Percentiles rank a stretch among this genome's conserved stretches.
Evolutionary conservation across 768 basidiomycete species (phyloP).

Genomic region (Lentinula detonsa): DNA sequence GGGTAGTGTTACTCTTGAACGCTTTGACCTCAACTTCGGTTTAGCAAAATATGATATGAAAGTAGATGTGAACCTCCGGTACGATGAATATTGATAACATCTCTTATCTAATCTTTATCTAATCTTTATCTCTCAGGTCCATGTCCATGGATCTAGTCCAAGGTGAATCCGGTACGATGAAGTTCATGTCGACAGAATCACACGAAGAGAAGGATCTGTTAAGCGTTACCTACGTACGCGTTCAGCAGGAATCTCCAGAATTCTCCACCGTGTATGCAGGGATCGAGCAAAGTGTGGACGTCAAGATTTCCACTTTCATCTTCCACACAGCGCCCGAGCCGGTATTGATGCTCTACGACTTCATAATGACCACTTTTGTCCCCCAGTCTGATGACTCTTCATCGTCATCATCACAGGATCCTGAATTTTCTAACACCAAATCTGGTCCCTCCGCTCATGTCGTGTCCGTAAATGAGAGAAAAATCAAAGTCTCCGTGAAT

Average conservation of each 20-base stretch:
- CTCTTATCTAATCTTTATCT: conserved; percentile 7
- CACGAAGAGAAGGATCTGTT: conserved; percentile 61
- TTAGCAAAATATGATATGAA: conserved; percentile 82
- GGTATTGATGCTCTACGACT: conserved; percentile 87
- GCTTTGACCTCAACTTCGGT: conserved; percentile 70
- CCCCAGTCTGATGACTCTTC: conserved; percentile 27
- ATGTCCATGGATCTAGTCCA: conserved; percentile 73
- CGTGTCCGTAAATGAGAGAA: conserved; percentile 28
- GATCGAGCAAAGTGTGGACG: conserved; percentile 83
- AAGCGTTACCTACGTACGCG: conserved; percentile 69
- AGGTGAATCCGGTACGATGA: conserved; percentile 40
- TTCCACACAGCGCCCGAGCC: conserved; percentile 88
- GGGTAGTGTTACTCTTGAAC: conserved; percentile 73
- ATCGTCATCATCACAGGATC: not conserved
- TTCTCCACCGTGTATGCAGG: conserved; percentile 74
- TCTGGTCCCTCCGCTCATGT: conserved; percentile 9
- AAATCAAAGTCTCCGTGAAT: conserved; percentile 78
- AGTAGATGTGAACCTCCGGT: conserved; percentile 80
- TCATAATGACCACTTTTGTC: conserved; percentile 96
- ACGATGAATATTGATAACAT: conserved; percentile 10
- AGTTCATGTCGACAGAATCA: conserved; percentile 54
- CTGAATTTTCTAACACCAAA: not conserved
- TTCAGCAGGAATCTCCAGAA: conserved; percentile 82
- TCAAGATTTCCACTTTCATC: conserved; percentile 85
- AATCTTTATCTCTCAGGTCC: conserved; percentile 39